Conservation (phyloP, 768 basidiomycete genomes). For the Mycena vitilis region DNA sequence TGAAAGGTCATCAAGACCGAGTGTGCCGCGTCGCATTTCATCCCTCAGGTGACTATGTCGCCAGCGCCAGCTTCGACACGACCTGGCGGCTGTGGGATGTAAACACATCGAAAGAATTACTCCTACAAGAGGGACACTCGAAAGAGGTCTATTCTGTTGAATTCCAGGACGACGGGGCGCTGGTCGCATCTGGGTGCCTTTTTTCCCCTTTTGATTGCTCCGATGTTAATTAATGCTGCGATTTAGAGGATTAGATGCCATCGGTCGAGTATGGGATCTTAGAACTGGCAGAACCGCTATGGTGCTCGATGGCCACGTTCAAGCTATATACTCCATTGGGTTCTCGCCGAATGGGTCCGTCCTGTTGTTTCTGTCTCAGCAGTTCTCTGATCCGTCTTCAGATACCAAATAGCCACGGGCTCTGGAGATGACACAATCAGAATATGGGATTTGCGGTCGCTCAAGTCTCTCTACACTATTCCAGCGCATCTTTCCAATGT, state of each 20-base stretch:
- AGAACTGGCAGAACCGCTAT: constrained; percentile 96
- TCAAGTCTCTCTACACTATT: constrained; percentile 94
- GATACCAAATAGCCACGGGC: constrained; percentile 97
- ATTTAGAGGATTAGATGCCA: constrained; percentile 91
- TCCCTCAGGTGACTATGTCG: constrained; percentile 93
- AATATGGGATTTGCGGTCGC: constrained; percentile 97
- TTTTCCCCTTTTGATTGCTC: background rate
- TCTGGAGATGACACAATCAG: constrained; percentile 97
- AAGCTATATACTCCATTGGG: constrained; percentile 89
- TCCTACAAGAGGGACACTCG: constrained; percentile 96
- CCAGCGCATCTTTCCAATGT: constrained; percentile 96
- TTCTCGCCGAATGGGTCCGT: constrained; percentile 97
- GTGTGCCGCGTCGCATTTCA: constrained; percentile 97
- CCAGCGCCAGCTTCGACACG: constrained; percentile 96
- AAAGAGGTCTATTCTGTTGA: constrained; percentile 97
- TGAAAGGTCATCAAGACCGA: constrained; percentile 91
- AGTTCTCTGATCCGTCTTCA: constrained; percentile 46
- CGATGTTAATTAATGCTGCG: background rate
- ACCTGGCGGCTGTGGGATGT: constrained; percentile 99
- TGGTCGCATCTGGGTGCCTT: constrained; percentile 91
- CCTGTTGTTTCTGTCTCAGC: constrained; percentile 19
- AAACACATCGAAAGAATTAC: constrained; percentile 78
- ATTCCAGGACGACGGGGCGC: constrained; percentile 94
- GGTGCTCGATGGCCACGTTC: constrained; percentile 97
- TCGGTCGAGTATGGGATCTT: constrained; percentile 97